Evolutionary conservation across 1,284 basidiomycete species (phyloP).

Genomic region (Leccinum angustisporum): DNA sequence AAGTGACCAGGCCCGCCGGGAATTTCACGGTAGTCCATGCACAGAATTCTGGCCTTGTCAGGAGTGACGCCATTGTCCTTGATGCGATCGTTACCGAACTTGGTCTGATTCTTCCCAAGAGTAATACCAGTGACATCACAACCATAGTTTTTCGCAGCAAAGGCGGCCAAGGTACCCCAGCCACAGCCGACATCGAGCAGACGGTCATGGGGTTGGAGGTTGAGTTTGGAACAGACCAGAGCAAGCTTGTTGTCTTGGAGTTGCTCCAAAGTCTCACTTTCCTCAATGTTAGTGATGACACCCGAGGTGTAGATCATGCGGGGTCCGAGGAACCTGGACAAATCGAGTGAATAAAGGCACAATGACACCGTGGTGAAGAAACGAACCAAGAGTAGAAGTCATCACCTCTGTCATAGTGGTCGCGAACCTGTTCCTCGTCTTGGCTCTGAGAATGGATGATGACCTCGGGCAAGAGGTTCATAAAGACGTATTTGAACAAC

Average conservation of each 20-base stretch:
- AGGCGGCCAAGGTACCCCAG: constrained; percentile 95
- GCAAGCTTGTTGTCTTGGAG: constrained; percentile 99
- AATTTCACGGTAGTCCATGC: constrained; percentile 94
- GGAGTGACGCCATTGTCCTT: constrained; percentile 75
- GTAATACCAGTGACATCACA: constrained; percentile 97
- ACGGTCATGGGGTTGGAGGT: constrained; percentile 80
- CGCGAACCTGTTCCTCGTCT: constrained; percentile 95
- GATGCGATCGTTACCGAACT: constrained; percentile 91
- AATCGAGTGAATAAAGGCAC: neutral
- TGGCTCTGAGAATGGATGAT: constrained; percentile 87
- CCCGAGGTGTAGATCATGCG: constrained; percentile 99
- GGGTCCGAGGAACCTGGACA: constrained; percentile 82
- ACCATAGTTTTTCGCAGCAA: constrained; percentile 95
- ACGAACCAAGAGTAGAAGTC: constrained; percentile 88
- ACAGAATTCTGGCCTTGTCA: constrained; percentile 86
- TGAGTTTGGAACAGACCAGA: constrained; percentile 93
- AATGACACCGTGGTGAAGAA: neutral
- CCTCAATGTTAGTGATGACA: constrained; percentile 74
- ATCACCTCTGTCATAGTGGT: constrained; percentile 95
- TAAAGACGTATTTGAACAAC: constrained; percentile 94
- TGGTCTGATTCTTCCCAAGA: constrained; percentile 86
- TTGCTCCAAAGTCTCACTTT: constrained; percentile 87
- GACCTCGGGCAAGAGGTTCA: constrained; percentile 88
- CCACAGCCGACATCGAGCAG: constrained; percentile 96
- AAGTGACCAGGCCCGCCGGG: constrained; percentile 79